Evolutionary conservation across 1,139 yeast species (phyloP), one percentile per base, ranked within the genome.

Genomic region (Pichia sp.): DNA sequence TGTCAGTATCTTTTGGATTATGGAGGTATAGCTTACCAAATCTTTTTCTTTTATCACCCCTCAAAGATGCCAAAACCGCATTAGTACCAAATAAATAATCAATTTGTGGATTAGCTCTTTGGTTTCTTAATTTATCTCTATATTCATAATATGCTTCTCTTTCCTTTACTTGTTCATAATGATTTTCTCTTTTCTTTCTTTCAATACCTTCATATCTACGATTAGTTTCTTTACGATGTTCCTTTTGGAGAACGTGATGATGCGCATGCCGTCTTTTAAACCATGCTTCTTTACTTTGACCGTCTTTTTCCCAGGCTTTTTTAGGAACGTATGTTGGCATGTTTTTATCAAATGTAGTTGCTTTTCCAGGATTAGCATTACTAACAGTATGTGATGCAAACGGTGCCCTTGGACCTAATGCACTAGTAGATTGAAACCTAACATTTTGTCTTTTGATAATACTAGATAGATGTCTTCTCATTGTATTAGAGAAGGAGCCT

Each of bases 1-100:
- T 61, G 0, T 45, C 45, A 8, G 56, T 43, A 18, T 70, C 69
- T 27, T 65, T 63, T 4, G 74, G 68, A 42, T 77, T 77, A 22
- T 75, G 69, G 22, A 77, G 66, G 53, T 73, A 72, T 29, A 88
- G 61, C 46, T 74, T 73, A 41, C 76, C 76, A 60, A 73, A 76
- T 48, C 73, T 71, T 13, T 64, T 69, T 56, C 95, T 71, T 54
- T 75, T 78, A 20, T 73, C 70, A 12, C 83, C 76, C 25, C 68
- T 65, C 47, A 89, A 67, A 0, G 88, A 95, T 1, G 95, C 83
- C 29, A 74, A 59, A 1, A 89, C 92, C 0, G 95, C 70, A 50
- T 85, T 84, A 0, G 84, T 80, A 5, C 97, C 97, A 60, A 76
- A 87, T 2, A 88, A 66, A 58, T 81, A 82, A 58, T 88, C 96